Evolutionary conservation across 2,329 filamentous ascomycete genomes (phyloP), one percentile per base, ranked within the genome.

Genomic region (Microsporum audouinii): DNA sequence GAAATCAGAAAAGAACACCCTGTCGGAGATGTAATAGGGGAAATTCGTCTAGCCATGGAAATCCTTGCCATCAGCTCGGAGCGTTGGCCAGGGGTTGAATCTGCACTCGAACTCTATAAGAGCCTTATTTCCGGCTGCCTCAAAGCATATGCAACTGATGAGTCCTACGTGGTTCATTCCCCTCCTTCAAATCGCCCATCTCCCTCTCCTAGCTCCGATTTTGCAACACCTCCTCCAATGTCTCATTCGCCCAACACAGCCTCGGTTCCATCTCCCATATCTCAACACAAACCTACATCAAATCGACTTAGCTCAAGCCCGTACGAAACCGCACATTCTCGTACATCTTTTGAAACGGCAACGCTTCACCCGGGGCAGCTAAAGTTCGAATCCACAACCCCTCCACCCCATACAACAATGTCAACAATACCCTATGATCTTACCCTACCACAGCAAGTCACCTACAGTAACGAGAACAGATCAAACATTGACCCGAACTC

Each of bases 71-170:
- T 87, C 61, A 91, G 89, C 61, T 88, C 88, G 0, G 88, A 92
- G 69, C 82, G 91, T 63, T 97, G 94, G 94, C 94, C 94, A 0
- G 94, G 92, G 8, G 91, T 92, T 1, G 83, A 86, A 43, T 88
- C 90, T 14, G 91, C 91, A 2, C 85, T 89, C 7, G 84, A 94
- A 67, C 82, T 97, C 10, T 97, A 96, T 70, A 80, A 83, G n/a
- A 91, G 89, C 65, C 84, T 99, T 57, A 87, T 92, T 56, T 84
- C 83, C 62, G 91, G 91, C 10, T 95, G 91, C 68, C 78, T 97
- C 68, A 91, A 89, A 71, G 91, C 90, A 67, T 99, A 95, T 73
- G 87, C 91, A 64, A 82, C 77, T 5, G 78, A 79, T 29, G 77
- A 81, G 43, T 78, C 67, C 72, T 83, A 61, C 73, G 82, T 62